Percentiles rank a stretch among this genome's conserved stretches.
These are phyloP conservation scores for Populus deltoides DNA, from an alignment of 345 rosid genomes.

Conservation along the genomic window DNA sequence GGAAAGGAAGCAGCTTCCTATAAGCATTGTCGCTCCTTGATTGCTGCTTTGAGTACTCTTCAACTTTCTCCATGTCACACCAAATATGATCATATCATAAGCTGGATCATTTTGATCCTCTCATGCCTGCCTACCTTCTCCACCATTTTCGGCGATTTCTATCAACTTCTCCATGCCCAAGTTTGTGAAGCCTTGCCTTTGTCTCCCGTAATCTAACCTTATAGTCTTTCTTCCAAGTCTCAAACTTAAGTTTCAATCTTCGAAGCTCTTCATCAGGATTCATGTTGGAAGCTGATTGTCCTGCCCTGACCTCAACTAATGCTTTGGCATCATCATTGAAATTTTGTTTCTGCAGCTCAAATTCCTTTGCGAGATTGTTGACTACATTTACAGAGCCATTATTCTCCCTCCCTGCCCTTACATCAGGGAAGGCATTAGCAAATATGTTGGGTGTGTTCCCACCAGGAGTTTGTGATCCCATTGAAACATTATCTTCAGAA, in stretches of 20 bases:
- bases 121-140: slow-evolving; percentile 54
- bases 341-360: slow-evolving; percentile 60
- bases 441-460: slow-evolving; percentile 51
- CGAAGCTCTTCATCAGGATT: slow-evolving; percentile 60
- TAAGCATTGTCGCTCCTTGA: not conserved
- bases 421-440: slow-evolving; percentile 37
- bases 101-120: slow-evolving; percentile 4
- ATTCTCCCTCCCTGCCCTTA: slow-evolving; percentile 46
- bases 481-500: slow-evolving; percentile 61
- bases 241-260: slow-evolving; percentile 61
- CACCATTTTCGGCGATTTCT: slow-evolving; percentile 80
- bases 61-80: not conserved
- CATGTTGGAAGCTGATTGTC: slow-evolving; percentile 29
- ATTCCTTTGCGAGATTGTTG: slow-evolving; percentile 60
- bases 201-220: slow-evolving; percentile 66
- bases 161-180: slow-evolving; percentile 41
- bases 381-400: slow-evolving; percentile 54
- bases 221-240: slow-evolving; percentile 88
- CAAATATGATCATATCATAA: slow-evolving; percentile 4
- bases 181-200: slow-evolving; percentile 62
- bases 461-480: slow-evolving; percentile 63
- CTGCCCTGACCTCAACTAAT: slow-evolving; percentile 44
- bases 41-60: slow-evolving; percentile 3
- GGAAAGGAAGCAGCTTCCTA: slow-evolving; percentile 12
- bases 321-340: slow-evolving; percentile 67